These are phyloP conservation scores for Talaromyces albobiverticillius DNA, from an alignment of 2,329 filamentous ascomycete genomes.

Conservation along the genomic window DNA sequence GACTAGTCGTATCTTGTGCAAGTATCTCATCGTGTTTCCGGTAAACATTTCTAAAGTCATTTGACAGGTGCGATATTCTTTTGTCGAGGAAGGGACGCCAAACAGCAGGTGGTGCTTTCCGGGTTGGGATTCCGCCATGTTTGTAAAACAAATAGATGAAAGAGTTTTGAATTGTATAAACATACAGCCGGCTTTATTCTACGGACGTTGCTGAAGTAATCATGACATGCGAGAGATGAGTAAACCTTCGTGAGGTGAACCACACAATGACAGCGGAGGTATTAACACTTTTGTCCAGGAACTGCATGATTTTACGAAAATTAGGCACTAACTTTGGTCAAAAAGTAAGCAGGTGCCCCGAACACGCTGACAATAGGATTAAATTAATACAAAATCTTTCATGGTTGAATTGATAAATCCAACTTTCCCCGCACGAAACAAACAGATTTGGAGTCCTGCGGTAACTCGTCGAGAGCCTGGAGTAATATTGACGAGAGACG, in stretches of 20 bases:
- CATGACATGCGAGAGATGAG: not conserved
- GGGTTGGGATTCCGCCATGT: not conserved
- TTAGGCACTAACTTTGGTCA: no score
- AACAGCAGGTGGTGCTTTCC: constrained; percentile 2
- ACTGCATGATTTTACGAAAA: no score
- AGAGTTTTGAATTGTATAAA: not conserved
- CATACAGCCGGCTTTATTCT: not conserved
- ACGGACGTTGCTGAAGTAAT: not conserved
- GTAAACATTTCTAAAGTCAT: constrained; percentile 1
- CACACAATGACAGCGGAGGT: no score
- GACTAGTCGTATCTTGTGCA: not conserved
- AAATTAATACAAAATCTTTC: no score
- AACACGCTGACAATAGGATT: no score
- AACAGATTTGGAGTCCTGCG: not conserved
- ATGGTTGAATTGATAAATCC: no score
- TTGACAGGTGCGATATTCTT: constrained; percentile 5
- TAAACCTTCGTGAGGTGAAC: not conserved
- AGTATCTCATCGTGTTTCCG: not conserved
- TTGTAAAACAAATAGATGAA: not conserved
- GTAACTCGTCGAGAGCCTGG: not conserved
- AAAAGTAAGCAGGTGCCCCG: no score
- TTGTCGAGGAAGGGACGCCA: constrained; percentile 5
- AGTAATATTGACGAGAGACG: not conserved
- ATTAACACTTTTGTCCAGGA: no score
- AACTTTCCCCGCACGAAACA: no score